phyloP scores from a whole-genome alignment of 225 moss, liverwort and hornwort genomes.

The Climacium dendroides region DNA sequence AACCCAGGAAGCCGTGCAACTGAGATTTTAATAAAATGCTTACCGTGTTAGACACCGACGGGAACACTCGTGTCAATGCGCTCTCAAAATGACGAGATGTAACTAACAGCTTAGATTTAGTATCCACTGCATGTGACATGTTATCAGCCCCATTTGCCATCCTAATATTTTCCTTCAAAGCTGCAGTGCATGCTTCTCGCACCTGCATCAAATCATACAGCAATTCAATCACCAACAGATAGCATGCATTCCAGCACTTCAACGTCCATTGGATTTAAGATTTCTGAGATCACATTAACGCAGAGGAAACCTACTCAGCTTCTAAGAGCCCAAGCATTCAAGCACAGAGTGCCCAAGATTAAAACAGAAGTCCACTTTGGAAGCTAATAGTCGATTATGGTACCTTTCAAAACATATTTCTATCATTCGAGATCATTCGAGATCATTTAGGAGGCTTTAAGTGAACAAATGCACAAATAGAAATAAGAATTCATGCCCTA shows the following conservation, averaged over 20 bases:
- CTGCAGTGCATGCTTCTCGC: slow-evolving; percentile 84
- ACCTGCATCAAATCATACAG: slow-evolving; percentile 28
- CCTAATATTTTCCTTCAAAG: slow-evolving; percentile 51
- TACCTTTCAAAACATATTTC: neutral
- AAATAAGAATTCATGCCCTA: neutral
- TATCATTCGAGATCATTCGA: neutral
- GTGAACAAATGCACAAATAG: neutral
- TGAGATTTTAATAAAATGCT: neutral
- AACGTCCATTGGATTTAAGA: neutral
- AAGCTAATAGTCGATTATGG: neutral
- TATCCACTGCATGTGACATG: neutral
- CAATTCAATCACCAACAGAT: neutral
- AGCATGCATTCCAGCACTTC: neutral
- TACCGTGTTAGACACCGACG: slow-evolving; percentile 79
- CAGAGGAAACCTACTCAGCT: neutral
- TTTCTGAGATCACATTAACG: neutral
- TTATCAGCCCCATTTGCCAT: slow-evolving; percentile 8
- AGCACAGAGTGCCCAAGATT: neutral
- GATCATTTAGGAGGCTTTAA: neutral
- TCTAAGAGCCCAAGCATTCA: neutral
- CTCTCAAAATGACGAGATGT: slow-evolving; percentile 55
- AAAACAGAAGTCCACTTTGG: neutral
- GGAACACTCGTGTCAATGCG: slow-evolving; percentile 65
- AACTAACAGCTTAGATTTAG: slow-evolving; percentile 15
- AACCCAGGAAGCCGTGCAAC: neutral